phyloP scores from a whole-genome alignment of 495 filamentous ascomycete species.

The Podospora conica region DNA sequence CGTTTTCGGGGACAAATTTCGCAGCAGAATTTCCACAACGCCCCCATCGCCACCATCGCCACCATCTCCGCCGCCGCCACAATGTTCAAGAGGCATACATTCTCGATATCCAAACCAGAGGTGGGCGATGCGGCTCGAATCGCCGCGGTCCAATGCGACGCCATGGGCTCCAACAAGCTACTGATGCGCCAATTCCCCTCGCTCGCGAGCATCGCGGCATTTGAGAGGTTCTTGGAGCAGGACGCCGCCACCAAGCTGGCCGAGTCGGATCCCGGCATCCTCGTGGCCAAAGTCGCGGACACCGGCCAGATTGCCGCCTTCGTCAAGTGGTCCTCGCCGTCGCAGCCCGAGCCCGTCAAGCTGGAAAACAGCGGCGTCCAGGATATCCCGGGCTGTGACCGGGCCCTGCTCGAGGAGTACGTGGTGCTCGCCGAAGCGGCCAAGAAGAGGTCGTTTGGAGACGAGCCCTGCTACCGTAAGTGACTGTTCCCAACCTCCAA shows the following conservation, averaged over 20 bases:
- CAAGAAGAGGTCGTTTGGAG: slow-evolving; percentile 24
- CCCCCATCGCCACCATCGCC: background rate
- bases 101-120: slow-evolving; percentile 10
- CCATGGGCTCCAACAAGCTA: slow-evolving; percentile 37
- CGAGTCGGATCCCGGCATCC: slow-evolving; percentile 22
- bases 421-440: slow-evolving; percentile 26
- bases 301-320: slow-evolving; percentile 30
- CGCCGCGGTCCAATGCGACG: slow-evolving; percentile 36
- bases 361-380: slow-evolving; percentile 17
- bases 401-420: slow-evolving; percentile 31
- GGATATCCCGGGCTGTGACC: slow-evolving; percentile 12
- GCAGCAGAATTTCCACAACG: background rate
- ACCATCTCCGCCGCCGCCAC: background rate
- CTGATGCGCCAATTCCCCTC: slow-evolving; percentile 41
- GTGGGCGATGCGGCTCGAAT: slow-evolving; percentile 33
- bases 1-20: background rate
- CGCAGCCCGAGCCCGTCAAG: slow-evolving; percentile 15
- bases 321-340: slow-evolving; percentile 36
- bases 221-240: slow-evolving; percentile 21
- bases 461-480: slow-evolving; percentile 22
- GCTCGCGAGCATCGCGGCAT: slow-evolving; percentile 17
- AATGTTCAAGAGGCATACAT: slow-evolving; percentile 1
- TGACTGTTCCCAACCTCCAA: slow-evolving; percentile 1
- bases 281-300: slow-evolving; percentile 29
- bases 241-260: slow-evolving; percentile 24